Conservation (phyloP, 2,329 filamentous ascomycete genomes). For the Aureobasidium leucospermi region DNA sequence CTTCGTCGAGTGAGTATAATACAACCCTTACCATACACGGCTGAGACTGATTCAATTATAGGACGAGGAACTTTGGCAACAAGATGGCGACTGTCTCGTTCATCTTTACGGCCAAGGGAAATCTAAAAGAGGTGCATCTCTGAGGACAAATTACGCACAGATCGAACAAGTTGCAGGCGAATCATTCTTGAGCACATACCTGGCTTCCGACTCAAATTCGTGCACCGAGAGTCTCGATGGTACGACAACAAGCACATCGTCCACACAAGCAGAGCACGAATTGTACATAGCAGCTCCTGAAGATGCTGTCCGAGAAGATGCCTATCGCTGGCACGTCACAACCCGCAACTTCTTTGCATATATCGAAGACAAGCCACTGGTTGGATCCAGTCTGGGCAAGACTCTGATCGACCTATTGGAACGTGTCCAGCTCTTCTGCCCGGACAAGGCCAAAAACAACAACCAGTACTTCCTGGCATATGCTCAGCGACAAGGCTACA, state of each 20-base stretch:
- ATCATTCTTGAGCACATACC: conserved; percentile 48
- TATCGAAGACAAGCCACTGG: conserved; percentile 56
- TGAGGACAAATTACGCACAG: conserved; percentile 54
- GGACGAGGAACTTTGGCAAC: conserved; percentile 66
- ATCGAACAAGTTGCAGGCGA: conserved; percentile 53
- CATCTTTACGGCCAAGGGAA: conserved; percentile 61
- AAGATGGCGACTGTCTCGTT: conserved; percentile 61
- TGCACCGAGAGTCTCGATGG: conserved; percentile 21
- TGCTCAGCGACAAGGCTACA: conserved; percentile 62
- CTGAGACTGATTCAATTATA: conserved; percentile 27
- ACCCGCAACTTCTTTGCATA: conserved; percentile 73
- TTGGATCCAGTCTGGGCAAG: conserved; percentile 58
- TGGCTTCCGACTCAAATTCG: conserved; percentile 19
- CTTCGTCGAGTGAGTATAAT: conserved; percentile 17
- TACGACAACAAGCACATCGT: conserved; percentile 9
- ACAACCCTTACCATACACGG: too few species aligned
- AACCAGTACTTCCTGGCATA: conserved; percentile 38
- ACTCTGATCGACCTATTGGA: conserved; percentile 59
- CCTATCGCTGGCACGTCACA: conserved; percentile 57
- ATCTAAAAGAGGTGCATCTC: conserved; percentile 59
- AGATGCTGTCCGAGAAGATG: conserved; percentile 44
- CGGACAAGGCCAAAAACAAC: conserved; percentile 16
- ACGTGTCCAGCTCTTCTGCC: conserved; percentile 45
- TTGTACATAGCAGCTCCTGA: conserved; percentile 64
- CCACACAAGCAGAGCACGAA: conserved; percentile 34